Evolutionary conservation across 1,284 basidiomycete genomes (phyloP), one percentile per base, ranked within the genome.

Genomic region (Ganoderma lingzhi): DNA sequence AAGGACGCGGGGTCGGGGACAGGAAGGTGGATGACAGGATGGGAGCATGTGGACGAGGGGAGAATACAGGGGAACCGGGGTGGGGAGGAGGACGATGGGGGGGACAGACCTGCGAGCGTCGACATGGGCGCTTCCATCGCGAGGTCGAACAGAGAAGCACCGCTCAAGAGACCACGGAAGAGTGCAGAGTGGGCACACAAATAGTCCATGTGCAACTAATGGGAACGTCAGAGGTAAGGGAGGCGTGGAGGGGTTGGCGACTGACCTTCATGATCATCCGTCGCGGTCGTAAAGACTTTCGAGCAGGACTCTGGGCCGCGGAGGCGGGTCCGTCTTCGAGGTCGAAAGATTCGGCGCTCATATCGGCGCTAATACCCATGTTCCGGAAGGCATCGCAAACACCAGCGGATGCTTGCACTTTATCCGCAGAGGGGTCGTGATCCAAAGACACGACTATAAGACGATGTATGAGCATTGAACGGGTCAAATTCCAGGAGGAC

Each of bases 1-100:
- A 94, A 87, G 12, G 92, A 93, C 0, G 85, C 80, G 0, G 91
- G 89, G 76, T 94, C 92, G 17, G 93, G 93, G 10, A 94, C 84
- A n/a, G 93, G 93, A 35, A 94, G 87, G 76, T 87, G 88, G 66
- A 94, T 80, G 72, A 87, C 84, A 3, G 93, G 92, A 71, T 91
- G 90, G 28, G 85, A 83, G 2, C 88, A 81, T 5, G 86, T 83
- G 35, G 87, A 88, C 35, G 72, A 73, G 2, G 90, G 87, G 65
- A 93, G 85, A 2, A 93, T 82, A 59, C 86, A 87, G n/a, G 92
- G 92, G 28, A 88, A 80, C 32, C 86, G 88, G 64, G 86, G 84
- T 17, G 82, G 77, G 35, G 87, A 85, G 45, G 86, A 61, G 42
- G 81, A 78, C 51, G 76, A 69, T 56, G 70, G 74, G 10, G 72